These are phyloP conservation scores for Ensete ventricosum DNA, from an alignment of 176 grass and related monocot species.

Conservation along the genomic window DNA sequence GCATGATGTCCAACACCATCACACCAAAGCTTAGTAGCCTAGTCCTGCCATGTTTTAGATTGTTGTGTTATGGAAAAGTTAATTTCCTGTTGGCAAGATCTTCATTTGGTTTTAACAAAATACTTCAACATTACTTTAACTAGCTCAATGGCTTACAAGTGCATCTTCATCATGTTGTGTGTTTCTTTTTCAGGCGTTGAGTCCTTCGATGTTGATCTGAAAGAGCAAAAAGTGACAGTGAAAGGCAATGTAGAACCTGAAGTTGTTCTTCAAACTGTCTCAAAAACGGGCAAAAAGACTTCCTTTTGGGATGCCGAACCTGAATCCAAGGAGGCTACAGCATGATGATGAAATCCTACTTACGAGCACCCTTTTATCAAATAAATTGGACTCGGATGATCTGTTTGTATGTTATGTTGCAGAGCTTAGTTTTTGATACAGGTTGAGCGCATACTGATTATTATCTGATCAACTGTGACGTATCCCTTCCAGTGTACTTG, in stretches of 20 bases:
- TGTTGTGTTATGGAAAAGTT: neutral
- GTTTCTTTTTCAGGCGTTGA: slow-evolving; percentile 56
- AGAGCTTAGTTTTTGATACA: neutral
- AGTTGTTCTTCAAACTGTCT: slow-evolving; percentile 82
- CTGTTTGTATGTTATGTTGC: neutral
- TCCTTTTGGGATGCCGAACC: slow-evolving; percentile 63
- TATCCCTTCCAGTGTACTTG: neutral
- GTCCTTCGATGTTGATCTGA: slow-evolving; percentile 64
- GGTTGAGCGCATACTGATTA: neutral
- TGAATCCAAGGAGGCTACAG: slow-evolving; percentile 2
- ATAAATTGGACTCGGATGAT: neutral
- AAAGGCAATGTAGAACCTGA: slow-evolving; percentile 84
- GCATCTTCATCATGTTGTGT: neutral
- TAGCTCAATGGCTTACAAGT: neutral
- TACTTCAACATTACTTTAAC: neutral
- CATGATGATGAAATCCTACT: too few species aligned
- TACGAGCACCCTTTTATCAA: too few species aligned
- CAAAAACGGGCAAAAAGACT: slow-evolving; percentile 86
- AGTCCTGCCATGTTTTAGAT: neutral
- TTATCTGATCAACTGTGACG: neutral
- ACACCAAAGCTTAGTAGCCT: too few species aligned
- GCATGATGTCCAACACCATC: too few species aligned
- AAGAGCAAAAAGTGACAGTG: slow-evolving; percentile 81
- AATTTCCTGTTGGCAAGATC: too few species aligned
- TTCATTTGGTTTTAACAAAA: neutral